phyloP scores from a whole-genome alignment of 768 basidiomycete species.

The Xerocomellus dryophilus region DNA sequence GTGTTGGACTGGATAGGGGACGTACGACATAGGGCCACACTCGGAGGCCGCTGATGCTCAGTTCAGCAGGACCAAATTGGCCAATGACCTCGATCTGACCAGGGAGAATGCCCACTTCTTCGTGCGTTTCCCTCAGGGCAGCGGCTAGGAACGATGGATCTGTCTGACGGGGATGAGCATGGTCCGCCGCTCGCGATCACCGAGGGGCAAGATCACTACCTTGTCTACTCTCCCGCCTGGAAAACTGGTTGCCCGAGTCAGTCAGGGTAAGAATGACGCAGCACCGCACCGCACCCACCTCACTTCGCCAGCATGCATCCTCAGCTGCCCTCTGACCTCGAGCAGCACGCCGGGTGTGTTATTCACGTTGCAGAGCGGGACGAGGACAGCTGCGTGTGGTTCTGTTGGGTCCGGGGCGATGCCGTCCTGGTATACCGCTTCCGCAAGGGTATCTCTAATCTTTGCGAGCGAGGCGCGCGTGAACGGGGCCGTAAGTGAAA shows the following conservation, averaged over 20 bases:
- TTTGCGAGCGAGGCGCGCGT: conserved; percentile 34
- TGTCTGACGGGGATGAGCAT: conserved; percentile 35
- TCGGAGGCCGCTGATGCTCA: conserved; percentile 53
- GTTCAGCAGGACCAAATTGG: conserved; percentile 57
- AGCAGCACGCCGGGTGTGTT: conserved; percentile 64
- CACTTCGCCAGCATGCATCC: conserved; percentile 78
- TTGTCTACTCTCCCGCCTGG: conserved; percentile 72
- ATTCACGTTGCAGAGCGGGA: conserved; percentile 75
- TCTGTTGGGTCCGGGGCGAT: conserved; percentile 27
- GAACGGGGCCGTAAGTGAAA: conserved; percentile 37
- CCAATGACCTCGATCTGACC: conserved; percentile 65
- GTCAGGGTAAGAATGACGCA: background rate
- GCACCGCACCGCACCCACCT: conserved; percentile 45
- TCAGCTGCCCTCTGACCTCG: conserved; percentile 62
- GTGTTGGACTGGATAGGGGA: conserved; percentile 8
- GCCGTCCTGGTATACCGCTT: conserved; percentile 10
- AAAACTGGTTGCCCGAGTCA: conserved; percentile 46
- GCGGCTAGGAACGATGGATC: conserved; percentile 52
- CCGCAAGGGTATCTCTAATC: conserved; percentile 30
- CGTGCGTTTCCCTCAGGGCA: conserved; percentile 70
- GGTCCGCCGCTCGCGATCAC: background rate
- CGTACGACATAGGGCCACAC: conserved; percentile 80
- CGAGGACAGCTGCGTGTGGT: conserved; percentile 64
- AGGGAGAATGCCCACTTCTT: conserved; percentile 67
- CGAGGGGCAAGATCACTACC: conserved; percentile 32